These are phyloP conservation scores for Sisymbrium altissimum DNA, from an alignment of 345 rosid species.

Conservation along the genomic window DNA sequence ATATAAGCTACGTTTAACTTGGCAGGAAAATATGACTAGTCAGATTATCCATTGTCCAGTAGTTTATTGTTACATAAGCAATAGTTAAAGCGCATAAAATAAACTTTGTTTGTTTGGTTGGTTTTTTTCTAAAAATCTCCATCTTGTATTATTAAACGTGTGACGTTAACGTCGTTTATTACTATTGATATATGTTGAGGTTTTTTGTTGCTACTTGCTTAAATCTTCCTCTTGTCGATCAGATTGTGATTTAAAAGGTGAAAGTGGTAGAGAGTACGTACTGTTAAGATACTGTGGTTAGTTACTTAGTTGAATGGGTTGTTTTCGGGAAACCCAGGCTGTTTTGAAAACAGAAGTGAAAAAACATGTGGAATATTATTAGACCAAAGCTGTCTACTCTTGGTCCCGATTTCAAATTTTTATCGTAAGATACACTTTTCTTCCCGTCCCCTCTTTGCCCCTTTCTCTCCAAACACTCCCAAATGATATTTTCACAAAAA, in stretches of 20 bases:
- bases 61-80: not conserved
- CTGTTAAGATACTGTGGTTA: not conserved
- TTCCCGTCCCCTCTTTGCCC: slow-evolving; percentile 33
- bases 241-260: not conserved
- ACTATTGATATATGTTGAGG: not conserved
- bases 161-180: not conserved
- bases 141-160: not conserved
- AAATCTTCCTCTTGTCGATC: not conserved
- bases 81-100: not conserved
- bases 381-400: slow-evolving; percentile 29
- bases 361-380: slow-evolving; percentile 31
- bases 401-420: slow-evolving; percentile 19
- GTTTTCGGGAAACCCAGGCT: not conserved
- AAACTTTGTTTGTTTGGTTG: not conserved
- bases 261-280: too few relatives aligned
- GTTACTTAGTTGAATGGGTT: not conserved
- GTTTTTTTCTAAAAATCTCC: too few relatives aligned
- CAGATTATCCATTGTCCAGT: not conserved
- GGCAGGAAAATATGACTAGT: not conserved
- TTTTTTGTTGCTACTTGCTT: too few relatives aligned
- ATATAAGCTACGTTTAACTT: not conserved
- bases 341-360: slow-evolving; percentile 6
- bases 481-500: not conserved
- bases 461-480: slow-evolving; percentile 28
- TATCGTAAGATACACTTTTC: slow-evolving; percentile 26